A percentile compares a stretch with the other conserved stretches of the same genome.
phyloP scores from a whole-genome alignment of 2,329 filamentous ascomycete species.

The Cladobotryum protrusum region DNA sequence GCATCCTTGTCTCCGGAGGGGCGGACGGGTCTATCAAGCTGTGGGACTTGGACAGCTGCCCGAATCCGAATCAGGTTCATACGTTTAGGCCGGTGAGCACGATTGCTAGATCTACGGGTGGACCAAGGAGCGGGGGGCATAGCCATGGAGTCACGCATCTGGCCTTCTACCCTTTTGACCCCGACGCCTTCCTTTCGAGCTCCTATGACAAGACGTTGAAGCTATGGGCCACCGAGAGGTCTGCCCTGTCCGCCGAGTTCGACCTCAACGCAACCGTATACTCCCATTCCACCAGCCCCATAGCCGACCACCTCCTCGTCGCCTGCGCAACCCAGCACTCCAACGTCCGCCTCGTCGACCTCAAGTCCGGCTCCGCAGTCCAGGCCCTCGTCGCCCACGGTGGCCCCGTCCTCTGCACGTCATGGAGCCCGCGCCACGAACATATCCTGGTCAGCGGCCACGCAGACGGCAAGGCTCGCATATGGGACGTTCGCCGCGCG shows the following conservation, averaged over 20 bases:
- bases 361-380: constrained; percentile 69
- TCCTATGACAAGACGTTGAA: constrained; percentile 75
- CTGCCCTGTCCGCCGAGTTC: constrained; percentile 59
- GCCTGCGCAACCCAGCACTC: constrained; percentile 86
- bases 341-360: constrained; percentile 75
- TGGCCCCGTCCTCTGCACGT: constrained; percentile 59
- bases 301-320: constrained; percentile 69
- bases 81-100: constrained; percentile 50
- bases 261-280: constrained; percentile 63
- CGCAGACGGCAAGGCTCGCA: constrained; percentile 73
- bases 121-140: constrained; percentile 36
- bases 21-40: constrained; percentile 77
- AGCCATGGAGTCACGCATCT: constrained; percentile 70
- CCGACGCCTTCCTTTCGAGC: constrained; percentile 66
- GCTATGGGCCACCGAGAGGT: constrained; percentile 62
- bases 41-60: constrained; percentile 72
- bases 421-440: constrained; percentile 78
- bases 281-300: constrained; percentile 69
- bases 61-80: constrained; percentile 37
- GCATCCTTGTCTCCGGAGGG: constrained; percentile 74
- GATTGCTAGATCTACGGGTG: constrained; percentile 37
- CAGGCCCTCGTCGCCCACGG: constrained; percentile 65
- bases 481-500: constrained; percentile 83
- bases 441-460: constrained; percentile 78
- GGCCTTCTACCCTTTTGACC: constrained; percentile 73